Conservation (phyloP, 768 basidiomycete genomes). For the Tricholoma sp. region DNA sequence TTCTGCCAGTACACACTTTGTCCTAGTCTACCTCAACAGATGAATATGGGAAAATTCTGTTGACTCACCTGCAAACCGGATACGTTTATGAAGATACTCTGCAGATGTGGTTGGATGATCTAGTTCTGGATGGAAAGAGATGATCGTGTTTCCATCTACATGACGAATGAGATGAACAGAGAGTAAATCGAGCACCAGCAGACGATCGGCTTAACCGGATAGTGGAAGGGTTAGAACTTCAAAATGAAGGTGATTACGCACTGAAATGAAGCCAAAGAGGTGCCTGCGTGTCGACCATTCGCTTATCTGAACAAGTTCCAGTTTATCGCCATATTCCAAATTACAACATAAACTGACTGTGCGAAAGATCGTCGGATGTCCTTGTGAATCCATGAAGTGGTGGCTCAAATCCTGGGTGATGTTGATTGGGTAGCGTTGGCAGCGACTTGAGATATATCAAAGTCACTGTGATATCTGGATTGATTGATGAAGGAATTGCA, state of each 20-base stretch:
- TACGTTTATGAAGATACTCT: slow-evolving; percentile 38
- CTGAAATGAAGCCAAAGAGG: slow-evolving; percentile 32
- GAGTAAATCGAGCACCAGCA: slow-evolving; percentile 42
- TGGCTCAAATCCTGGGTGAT: neutral
- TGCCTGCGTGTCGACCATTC: slow-evolving; percentile 36
- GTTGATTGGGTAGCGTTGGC: slow-evolving; percentile 10
- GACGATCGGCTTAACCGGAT: slow-evolving; percentile 17
- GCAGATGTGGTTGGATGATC: slow-evolving; percentile 37
- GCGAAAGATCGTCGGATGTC: neutral
- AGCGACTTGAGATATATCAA: slow-evolving; percentile 49
- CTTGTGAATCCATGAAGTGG: neutral
- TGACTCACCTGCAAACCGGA: slow-evolving; percentile 39
- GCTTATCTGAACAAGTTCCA: slow-evolving; percentile 16
- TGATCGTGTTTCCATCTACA: slow-evolving; percentile 40
- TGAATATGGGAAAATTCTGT: neutral
- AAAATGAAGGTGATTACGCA: slow-evolving; percentile 7
- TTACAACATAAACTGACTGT: neutral
- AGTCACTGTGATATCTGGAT: slow-evolving; percentile 51
- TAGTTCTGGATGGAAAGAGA: slow-evolving; percentile 43
- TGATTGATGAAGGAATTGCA: neutral
- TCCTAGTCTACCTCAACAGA: slow-evolving; percentile 2
- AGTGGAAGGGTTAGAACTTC: neutral
- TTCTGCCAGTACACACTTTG: slow-evolving; percentile 24
- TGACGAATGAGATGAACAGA: slow-evolving; percentile 47
- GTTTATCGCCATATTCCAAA: neutral